Conservation (phyloP, 2,329 filamentous ascomycete species). For the Claviceps citrina region DNA sequence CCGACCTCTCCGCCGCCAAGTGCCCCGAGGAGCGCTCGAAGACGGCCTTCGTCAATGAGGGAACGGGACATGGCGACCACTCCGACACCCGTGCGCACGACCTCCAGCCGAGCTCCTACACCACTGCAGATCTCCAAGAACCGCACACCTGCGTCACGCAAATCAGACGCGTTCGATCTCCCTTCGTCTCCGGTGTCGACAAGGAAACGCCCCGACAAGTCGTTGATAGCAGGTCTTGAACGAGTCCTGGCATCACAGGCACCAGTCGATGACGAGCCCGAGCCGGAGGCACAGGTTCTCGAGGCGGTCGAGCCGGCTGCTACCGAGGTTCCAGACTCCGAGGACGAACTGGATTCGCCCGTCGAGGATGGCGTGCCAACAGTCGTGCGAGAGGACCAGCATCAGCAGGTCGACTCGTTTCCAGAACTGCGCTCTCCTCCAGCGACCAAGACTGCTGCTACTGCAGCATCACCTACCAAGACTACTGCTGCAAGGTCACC, state of each 20-base stretch:
- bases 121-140: neutral
- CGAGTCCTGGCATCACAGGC: neutral
- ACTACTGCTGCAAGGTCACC: neutral
- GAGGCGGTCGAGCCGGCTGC: neutral
- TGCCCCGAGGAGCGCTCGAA: neutral
- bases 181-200: conserved; percentile 4
- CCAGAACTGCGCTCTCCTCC: no score
- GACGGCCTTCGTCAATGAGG: neutral
- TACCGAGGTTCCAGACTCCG: neutral
- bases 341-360: neutral
- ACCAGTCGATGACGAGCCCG: neutral
- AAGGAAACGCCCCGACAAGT: neutral
- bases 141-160: neutral
- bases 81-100: neutral
- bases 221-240: neutral
- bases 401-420: neutral
- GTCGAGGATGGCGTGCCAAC: neutral
- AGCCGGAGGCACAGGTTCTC: neutral
- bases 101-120: neutral
- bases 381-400: neutral
- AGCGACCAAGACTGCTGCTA: neutral
- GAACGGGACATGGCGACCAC: neutral
- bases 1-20: conserved; percentile 4
- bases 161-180: conserved; percentile 4
- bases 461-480: no score